phyloP scores from a whole-genome alignment of 2,329 filamentous ascomycete genomes.

The Cordyceps farinosa region DNA sequence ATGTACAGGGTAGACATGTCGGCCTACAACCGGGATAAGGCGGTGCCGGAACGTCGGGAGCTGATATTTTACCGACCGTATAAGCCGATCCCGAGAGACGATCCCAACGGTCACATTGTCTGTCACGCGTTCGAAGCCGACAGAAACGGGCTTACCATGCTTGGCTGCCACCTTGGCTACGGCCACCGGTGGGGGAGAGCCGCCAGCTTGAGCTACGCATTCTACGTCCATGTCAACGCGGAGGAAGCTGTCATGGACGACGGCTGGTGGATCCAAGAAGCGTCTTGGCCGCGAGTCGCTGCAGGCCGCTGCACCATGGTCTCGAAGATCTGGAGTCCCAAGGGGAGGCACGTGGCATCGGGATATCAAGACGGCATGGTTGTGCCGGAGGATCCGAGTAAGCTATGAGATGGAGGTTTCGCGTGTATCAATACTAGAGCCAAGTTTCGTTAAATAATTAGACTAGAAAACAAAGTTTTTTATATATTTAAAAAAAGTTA shows the following conservation, averaged over 20 bases:
- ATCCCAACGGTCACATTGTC: slow-evolving; percentile 44
- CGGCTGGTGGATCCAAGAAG: slow-evolving; percentile 54
- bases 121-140: slow-evolving; percentile 51
- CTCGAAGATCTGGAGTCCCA: slow-evolving; percentile 52
- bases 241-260: slow-evolving; percentile 46
- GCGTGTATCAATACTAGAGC: background rate
- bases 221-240: slow-evolving; percentile 50
- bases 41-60: slow-evolving; percentile 44
- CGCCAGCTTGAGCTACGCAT: slow-evolving; percentile 48
- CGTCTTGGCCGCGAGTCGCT: slow-evolving; percentile 44
- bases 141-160: slow-evolving; percentile 52
- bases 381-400: slow-evolving; percentile 10
- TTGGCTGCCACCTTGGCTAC: slow-evolving; percentile 46
- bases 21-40: slow-evolving; percentile 39
- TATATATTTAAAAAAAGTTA: too few species aligned
- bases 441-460: too few species aligned
- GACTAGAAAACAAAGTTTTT: too few species aligned
- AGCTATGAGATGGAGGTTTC: background rate
- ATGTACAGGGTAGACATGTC: slow-evolving; percentile 55
- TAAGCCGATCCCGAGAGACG: slow-evolving; percentile 37
- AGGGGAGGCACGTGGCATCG: slow-evolving; percentile 50
- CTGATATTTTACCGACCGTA: slow-evolving; percentile 48
- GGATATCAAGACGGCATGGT: slow-evolving; percentile 52
- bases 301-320: slow-evolving; percentile 46
- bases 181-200: slow-evolving; percentile 40